These are phyloP conservation scores for Fagus crenata DNA, from an alignment of 306 rosid genomes.

Conservation along the genomic window DNA sequence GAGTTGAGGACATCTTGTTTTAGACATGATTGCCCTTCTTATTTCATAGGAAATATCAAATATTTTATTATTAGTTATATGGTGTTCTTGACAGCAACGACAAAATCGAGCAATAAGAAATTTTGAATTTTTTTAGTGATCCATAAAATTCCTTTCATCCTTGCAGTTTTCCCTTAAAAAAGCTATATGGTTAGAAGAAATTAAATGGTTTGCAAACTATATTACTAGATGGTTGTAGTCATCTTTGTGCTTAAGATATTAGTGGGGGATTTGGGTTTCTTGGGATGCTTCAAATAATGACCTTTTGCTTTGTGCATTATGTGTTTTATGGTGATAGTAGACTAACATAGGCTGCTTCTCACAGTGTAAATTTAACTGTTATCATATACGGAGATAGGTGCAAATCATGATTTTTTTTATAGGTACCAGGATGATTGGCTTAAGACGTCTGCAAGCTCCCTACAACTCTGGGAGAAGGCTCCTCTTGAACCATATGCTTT, in stretches of 20 bases:
- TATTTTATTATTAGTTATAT: not conserved
- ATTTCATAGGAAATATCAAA: not conserved
- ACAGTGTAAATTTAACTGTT: not conserved
- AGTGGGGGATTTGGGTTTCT: not conserved
- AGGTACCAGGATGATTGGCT: slow-evolving; percentile 99
- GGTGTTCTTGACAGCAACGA: not conserved
- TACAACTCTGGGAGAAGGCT: slow-evolving; percentile 96
- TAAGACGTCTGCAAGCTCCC: slow-evolving; percentile 76
- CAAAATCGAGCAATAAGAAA: not conserved
- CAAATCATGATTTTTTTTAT: slow-evolving; percentile 22
- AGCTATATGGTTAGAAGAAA: not conserved
- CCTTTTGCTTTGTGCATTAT: not conserved
- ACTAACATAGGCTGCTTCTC: not conserved
- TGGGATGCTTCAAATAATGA: not conserved
- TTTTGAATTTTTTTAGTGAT: not conserved
- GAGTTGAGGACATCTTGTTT: slow-evolving; percentile 3
- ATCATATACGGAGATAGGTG: slow-evolving; percentile 3
- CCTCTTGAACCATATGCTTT: slow-evolving; percentile 95
- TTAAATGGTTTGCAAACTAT: not conserved
- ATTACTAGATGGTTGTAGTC: not conserved
- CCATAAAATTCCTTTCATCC: not conserved
- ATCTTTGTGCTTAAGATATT: not conserved
- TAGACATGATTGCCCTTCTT: not conserved
- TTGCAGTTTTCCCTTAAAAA: not conserved
- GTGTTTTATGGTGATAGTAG: not conserved